Percentiles rank a stretch among this genome's conserved stretches.
phyloP scores from a whole-genome alignment of 2,329 filamentous ascomycete species.

The Escovopsis sp. region DNA sequence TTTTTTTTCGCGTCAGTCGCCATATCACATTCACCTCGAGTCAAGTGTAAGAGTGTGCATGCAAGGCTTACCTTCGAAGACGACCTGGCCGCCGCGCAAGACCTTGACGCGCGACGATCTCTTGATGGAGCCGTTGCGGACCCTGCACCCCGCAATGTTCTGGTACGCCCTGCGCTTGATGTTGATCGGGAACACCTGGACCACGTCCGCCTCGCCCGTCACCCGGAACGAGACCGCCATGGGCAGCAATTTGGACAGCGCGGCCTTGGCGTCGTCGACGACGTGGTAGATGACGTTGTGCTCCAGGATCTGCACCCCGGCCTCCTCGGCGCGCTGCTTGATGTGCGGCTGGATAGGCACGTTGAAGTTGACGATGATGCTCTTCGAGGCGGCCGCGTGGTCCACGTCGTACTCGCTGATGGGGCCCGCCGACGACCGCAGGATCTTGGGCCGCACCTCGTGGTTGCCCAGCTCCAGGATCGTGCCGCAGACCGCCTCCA shows the following conservation, averaged over 20 bases:
- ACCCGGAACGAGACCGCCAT: slow-evolving; percentile 55
- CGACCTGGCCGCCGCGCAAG: slow-evolving; percentile 49
- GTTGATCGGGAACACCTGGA: slow-evolving; percentile 73
- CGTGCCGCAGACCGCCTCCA: slow-evolving; percentile 72
- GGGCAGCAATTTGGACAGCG: slow-evolving; percentile 55
- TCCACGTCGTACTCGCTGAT: slow-evolving; percentile 81
- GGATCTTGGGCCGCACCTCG: slow-evolving; percentile 63
- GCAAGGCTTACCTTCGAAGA: slow-evolving; percentile 63
- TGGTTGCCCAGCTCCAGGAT: slow-evolving; percentile 69
- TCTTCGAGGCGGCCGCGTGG: slow-evolving; percentile 63
- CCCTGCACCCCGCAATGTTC: slow-evolving; percentile 74
- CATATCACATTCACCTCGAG: too few species aligned
- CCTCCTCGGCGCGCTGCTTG: slow-evolving; percentile 50
- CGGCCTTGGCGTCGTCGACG: slow-evolving; percentile 54
- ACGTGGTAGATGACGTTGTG: slow-evolving; percentile 78
- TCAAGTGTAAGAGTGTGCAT: too few species aligned
- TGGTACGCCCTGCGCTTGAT: slow-evolving; percentile 54
- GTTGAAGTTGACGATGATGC: slow-evolving; percentile 79
- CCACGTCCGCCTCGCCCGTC: slow-evolving; percentile 74
- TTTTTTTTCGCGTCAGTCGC: too few species aligned
- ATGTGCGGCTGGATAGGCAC: slow-evolving; percentile 52
- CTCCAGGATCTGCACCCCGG: slow-evolving; percentile 64
- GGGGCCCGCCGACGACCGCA: slow-evolving; percentile 63
- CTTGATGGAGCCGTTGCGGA: slow-evolving; percentile 64
- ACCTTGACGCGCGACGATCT: slow-evolving; percentile 54